Conservation (phyloP, 2,329 filamentous ascomycete species). For the Alternaria rosae region DNA sequence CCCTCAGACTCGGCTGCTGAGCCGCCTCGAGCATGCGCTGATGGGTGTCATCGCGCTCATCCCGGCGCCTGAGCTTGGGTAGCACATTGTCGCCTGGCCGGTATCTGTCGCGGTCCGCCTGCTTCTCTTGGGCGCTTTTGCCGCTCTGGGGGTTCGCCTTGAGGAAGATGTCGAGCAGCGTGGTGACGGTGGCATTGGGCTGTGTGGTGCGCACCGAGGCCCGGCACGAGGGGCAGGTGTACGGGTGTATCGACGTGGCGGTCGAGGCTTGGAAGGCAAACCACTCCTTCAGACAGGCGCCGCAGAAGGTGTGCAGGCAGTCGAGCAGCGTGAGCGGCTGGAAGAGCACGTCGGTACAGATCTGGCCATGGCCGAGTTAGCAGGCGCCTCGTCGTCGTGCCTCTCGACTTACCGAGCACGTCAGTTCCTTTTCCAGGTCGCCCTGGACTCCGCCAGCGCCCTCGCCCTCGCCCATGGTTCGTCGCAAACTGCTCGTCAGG, state of each 20-base stretch:
- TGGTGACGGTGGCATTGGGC: conserved; percentile 89
- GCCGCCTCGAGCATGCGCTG: conserved; percentile 74
- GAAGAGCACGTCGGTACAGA: conserved; percentile 94
- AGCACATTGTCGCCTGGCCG: conserved; percentile 83
- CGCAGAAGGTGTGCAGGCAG: conserved; percentile 95
- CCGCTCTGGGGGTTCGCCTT: conserved; percentile 78
- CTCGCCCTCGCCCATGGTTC: conserved; percentile 44
- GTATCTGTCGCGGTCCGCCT: conserved; percentile 78
- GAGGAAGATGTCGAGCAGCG: conserved; percentile 87
- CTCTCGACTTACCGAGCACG: conserved; percentile 79
- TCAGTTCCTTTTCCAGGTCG: conserved; percentile 92
- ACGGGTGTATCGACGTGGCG: conserved; percentile 64
- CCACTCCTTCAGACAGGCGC: conserved; percentile 95
- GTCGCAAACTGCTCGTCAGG: conserved; percentile 10
- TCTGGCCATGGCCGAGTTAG: conserved; percentile 62
- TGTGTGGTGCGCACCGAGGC: conserved; percentile 84
- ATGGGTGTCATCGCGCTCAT: conserved; percentile 69
- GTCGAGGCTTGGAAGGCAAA: conserved; percentile 79
- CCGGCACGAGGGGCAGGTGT: conserved; percentile 93
- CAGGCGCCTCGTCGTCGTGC: conserved; percentile 22
- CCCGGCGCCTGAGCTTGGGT: conserved; percentile 62
- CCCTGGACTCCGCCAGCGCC: conserved; percentile 55
- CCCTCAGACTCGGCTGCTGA: conserved; percentile 74
- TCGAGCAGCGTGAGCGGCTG: conserved; percentile 90
- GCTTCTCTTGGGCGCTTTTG: conserved; percentile 74